A percentile compares a stretch with the other conserved stretches of the same genome.
These are phyloP conservation scores for Acacia pycnantha DNA, from an alignment of 331 rosid genomes.

Conservation along the genomic window DNA sequence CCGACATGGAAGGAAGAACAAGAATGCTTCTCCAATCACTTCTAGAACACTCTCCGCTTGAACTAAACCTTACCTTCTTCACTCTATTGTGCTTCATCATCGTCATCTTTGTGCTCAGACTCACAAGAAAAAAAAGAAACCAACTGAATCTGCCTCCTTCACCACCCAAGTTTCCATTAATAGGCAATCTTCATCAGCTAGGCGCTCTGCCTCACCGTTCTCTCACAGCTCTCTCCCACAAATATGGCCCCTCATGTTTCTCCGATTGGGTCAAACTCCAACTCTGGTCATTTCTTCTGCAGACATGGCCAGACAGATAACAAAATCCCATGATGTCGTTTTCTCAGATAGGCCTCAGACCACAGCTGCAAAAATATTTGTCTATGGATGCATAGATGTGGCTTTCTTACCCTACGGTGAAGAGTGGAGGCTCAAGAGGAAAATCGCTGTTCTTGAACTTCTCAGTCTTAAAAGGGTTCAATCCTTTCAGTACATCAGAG, in stretches of 20 bases:
- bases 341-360: conserved; percentile 29
- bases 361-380: background rate
- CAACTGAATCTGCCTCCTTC: conserved; percentile 40
- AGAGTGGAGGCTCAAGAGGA: conserved; percentile 42
- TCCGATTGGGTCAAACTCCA: conserved; percentile 35
- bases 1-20: background rate
- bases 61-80: background rate
- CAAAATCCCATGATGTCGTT: conserved; percentile 28
- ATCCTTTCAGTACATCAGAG: conserved; percentile 29
- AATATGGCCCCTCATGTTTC: conserved; percentile 42
- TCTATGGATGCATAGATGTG: conserved; percentile 28
- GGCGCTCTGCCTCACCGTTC: conserved; percentile 37
- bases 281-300: conserved; percentile 42
- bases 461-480: conserved; percentile 35
- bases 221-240: conserved; percentile 14
- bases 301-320: conserved; percentile 13
- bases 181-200: conserved; percentile 48
- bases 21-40: background rate
- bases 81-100: background rate
- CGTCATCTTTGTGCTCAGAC: background rate
- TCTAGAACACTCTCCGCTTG: background rate
- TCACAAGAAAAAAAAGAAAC: background rate
- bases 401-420: conserved; percentile 39
- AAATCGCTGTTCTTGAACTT: conserved; percentile 37
- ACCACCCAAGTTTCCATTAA: conserved; percentile 36